Percentiles rank a stretch among this genome's conserved stretches.
These are phyloP conservation scores for Pythium graminicola DNA, from an alignment of 352 stramenopile genomes.

Conservation along the genomic window DNA sequence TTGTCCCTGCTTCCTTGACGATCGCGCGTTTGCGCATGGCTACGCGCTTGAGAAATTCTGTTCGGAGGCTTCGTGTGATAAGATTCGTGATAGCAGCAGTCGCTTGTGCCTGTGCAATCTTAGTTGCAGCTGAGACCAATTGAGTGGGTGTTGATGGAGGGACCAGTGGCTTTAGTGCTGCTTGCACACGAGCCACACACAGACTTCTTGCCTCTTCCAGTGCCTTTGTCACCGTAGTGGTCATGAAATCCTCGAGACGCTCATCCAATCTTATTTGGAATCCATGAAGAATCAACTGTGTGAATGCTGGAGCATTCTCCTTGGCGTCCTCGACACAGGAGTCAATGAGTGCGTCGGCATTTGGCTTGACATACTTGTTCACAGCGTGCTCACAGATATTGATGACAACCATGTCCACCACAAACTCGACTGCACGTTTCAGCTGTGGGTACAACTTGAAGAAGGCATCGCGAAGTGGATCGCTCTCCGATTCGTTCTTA, in stretches of 20 bases:
- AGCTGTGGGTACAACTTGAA: constrained; percentile 61
- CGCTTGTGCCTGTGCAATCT: constrained; percentile 31
- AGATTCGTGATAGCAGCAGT: constrained; percentile 27
- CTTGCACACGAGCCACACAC: constrained; percentile 28
- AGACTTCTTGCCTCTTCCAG: constrained; percentile 29
- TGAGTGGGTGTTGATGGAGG: constrained; percentile 34
- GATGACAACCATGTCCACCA: constrained; percentile 53
- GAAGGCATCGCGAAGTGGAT: constrained; percentile 38
- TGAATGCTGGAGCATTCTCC: constrained; percentile 25
- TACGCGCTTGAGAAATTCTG: constrained; percentile 46
- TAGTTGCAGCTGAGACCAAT: constrained; percentile 28
- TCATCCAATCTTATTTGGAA: constrained; percentile 25
- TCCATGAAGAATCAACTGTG: constrained; percentile 25
- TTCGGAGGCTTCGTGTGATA: constrained; percentile 38
- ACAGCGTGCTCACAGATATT: constrained; percentile 56
- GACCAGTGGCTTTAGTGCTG: constrained; percentile 30
- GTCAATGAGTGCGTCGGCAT: constrained; percentile 39
- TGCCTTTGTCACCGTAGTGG: constrained; percentile 21
- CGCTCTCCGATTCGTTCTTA: constrained; percentile 16
- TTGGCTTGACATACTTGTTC: constrained; percentile 31
- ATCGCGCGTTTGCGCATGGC: constrained; percentile 34
- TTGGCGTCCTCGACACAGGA: constrained; percentile 25
- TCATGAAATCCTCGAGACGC: constrained; percentile 25
- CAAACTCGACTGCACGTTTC: constrained; percentile 51
- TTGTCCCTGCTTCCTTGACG: constrained; percentile 28